These are phyloP conservation scores for Inonotus obliquus DNA, from an alignment of 1,284 basidiomycete genomes.

Conservation along the genomic window DNA sequence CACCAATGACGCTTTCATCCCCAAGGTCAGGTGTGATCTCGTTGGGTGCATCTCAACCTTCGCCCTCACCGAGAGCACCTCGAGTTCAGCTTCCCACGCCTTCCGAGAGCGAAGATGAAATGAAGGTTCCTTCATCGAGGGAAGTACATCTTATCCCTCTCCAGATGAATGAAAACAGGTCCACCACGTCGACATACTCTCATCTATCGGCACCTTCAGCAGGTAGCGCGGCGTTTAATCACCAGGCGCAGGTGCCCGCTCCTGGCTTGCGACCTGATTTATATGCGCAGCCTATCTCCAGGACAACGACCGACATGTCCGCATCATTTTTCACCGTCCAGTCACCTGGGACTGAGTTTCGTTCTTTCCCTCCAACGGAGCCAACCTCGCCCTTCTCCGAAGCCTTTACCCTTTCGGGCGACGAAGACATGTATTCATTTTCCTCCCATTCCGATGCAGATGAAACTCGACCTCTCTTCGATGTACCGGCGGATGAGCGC, in stretches of 20 bases:
- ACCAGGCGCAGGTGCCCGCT: not conserved
- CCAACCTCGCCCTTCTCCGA: constrained; percentile 12
- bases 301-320: not conserved
- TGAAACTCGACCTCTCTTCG: not conserved
- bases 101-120: not conserved
- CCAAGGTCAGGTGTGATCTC: not conserved
- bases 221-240: not conserved
- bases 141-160: not conserved
- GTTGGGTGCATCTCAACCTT: not conserved
- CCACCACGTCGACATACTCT: not conserved
- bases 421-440: constrained; percentile 8
- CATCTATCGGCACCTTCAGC: not conserved
- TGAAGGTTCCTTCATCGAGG: not conserved
- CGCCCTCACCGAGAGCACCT: not conserved
- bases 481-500: not conserved
- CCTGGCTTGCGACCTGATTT: not conserved
- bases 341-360: constrained; percentile 8
- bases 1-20: constrained; percentile 4
- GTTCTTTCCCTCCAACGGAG: not conserved
- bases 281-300: not conserved
- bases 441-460: not conserved
- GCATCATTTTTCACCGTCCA: constrained; percentile 4
- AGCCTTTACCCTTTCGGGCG: not conserved
- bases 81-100: constrained; percentile 7
- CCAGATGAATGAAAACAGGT: not conserved